Base-by-base conservation (phyloP, 2,329 filamentous ascomycete species). In the Aureobasidium sp. region DNA sequence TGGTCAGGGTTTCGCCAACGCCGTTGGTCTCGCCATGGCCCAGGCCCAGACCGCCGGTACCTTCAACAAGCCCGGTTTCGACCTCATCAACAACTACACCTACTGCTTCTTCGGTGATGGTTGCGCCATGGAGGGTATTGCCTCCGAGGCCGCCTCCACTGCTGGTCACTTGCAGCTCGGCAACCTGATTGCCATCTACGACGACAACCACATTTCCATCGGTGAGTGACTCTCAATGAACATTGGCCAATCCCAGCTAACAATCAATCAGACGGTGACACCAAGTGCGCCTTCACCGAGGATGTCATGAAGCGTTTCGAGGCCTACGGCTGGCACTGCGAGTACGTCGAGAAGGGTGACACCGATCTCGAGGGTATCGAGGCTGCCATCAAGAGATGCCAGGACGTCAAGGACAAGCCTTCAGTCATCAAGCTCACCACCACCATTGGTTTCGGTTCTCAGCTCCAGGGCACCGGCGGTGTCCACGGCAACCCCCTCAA, bases 41-140 rank as follows among this genome's bases (percentile, higher is more conserved):
- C 88, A 97, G 79, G 86, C 86, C 60, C 91, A 98, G 76, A 89
- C 87, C 58, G 88, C 81, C 56, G 93, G 85, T 64, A 79, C 80
- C 69, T 98, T 94, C 84, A 98, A 98, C 85, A 96, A 94, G 82
- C 88, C 90, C 61, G 88, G 86, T 60, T 97, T 86, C 73, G 84
- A 90, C 62, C 75, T 98, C 55, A 75, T 95, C 74, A 86, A 94
- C 82, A 96, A 97, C 85, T 83, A 96, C 82, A 98, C 93, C 70
- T 98, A 90, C 77, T 77, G 73, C 74, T 95, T 97, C 82, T 88
- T 98, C 70, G 93, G 93, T 70, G 93, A 98, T 79, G 93, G 93
- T 62, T 98, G 93, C 76, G 82, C 94, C 75, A 94, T 95, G 90
- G 93, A 98, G 80, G 93, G 93, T 80, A 81, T 98, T 77, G 89